Base-by-base conservation (phyloP, 345 rosid genomes). In the Aurinia saxatilis region DNA sequence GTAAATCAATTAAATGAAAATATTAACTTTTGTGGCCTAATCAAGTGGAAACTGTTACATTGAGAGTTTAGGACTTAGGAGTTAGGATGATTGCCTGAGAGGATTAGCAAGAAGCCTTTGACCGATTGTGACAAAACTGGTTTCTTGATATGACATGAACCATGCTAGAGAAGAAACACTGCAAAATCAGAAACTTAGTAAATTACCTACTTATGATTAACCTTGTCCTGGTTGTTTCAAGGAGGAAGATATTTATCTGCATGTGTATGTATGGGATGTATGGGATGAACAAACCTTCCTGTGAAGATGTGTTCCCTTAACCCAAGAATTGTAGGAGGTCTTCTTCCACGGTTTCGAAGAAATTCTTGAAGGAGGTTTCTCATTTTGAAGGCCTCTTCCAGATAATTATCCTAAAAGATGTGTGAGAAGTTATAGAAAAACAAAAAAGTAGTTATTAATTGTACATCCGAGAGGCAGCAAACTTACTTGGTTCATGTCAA, bases 121-220 rank as follows among this genome's bases (percentile, higher is more conserved):
- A 72, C 96, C 95, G 63, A 89, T 92, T 46, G 98, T 92, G 72
- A 83, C 98, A 70, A 92, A 92, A 79, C 98, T 92, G 45, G 93
- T 79, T 71, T 92, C 98, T 59, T 92, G 98, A 78, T 92, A 92
- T 52, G 98, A 92, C 98, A 92, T 92, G 83, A 92, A 92, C 95
- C 98, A 88, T 34, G 96, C 98, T 69, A 92, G 78, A 79, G 96
- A 81, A 72, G 98, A 89, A 74, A 88, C 95, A 73, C 95, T 92
- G 93, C 83, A 83, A 62, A 69, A 46, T 17, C 69, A 64, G 8
- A 50, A 63, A 50, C 6, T 50, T 25, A 19, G 41, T 71, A 63
- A 61, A 37, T 37, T 44, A 39, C 36, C 2, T 34, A 65, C 25
- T 36, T 8, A 52, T 64, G 23, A 23, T 11, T 48, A 21, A 34